These are phyloP conservation scores for Polytolypa hystricis DNA, from an alignment of 2,329 filamentous ascomycete genomes.

Conservation along the genomic window DNA sequence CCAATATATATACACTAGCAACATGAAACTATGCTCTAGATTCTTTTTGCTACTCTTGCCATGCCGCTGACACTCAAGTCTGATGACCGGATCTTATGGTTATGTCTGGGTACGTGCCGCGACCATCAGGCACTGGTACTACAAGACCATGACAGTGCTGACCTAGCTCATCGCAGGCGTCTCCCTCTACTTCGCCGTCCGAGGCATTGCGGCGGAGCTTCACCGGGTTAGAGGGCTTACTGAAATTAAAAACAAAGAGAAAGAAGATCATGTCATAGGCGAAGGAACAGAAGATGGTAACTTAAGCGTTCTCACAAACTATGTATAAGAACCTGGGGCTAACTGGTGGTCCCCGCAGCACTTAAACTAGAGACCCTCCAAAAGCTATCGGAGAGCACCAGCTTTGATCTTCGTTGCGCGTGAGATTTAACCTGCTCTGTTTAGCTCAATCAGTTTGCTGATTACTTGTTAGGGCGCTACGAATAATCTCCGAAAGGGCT, in stretches of 20 bases:
- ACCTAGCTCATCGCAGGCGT: no score
- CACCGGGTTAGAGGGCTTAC: constrained; percentile 33
- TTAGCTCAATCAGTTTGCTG: constrained; percentile 30
- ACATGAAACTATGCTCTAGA: no score
- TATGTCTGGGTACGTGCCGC: constrained; percentile 24
- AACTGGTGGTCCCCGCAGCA: constrained; percentile 27
- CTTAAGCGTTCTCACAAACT: constrained; percentile 1
- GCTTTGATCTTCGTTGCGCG: constrained; percentile 60
- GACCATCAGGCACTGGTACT: no score
- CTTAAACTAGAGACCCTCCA: constrained; percentile 55
- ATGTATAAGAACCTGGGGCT: background rate
- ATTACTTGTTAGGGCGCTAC: constrained; percentile 25
- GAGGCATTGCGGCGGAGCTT: constrained; percentile 46
- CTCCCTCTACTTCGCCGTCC: constrained; percentile 39
- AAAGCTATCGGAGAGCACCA: constrained; percentile 59
- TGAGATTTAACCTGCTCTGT: constrained; percentile 48
- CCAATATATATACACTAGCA: no score
- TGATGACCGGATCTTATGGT: constrained; percentile 28
- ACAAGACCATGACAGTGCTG: no score
- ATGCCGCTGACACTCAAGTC: no score
- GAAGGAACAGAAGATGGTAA: constrained; percentile 60
- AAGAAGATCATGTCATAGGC: constrained; percentile 61
- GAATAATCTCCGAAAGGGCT: constrained; percentile 36
- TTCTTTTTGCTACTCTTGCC: no score
- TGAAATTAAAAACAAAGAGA: constrained; percentile 52